A percentile compares a stretch with the other conserved stretches of the same genome.
phyloP scores from a whole-genome alignment of 148 eudicot species.

The Beta vulgaris region DNA sequence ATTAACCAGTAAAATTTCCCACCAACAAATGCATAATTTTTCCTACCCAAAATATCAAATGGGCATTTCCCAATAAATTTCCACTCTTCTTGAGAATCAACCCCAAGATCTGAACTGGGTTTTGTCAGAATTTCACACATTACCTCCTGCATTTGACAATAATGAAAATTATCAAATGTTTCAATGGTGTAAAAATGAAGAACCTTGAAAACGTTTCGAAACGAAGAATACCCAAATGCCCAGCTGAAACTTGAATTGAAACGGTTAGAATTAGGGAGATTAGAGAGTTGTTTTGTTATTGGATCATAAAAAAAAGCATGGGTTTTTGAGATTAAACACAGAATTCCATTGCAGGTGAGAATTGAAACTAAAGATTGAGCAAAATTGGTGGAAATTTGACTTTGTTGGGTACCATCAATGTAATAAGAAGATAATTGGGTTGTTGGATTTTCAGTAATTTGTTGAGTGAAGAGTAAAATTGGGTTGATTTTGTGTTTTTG shows the following conservation, averaged over 20 bases:
- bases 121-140: constrained; percentile 32
- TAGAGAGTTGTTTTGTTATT: constrained; percentile 16
- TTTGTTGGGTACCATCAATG: constrained; percentile 31
- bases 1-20: constrained; percentile 39
- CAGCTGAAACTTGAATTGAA: constrained; percentile 22
- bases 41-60: constrained; percentile 32
- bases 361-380: constrained; percentile 18
- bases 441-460: constrained; percentile 19
- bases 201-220: constrained; percentile 25
- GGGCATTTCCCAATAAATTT: constrained; percentile 35
- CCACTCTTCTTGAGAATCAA: constrained; percentile 21
- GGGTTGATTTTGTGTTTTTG: constrained; percentile 35
- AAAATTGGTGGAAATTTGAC: constrained; percentile 24
- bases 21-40: constrained; percentile 26
- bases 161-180: constrained; percentile 36
- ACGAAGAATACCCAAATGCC: constrained; percentile 33
- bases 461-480: constrained; percentile 30
- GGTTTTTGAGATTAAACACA: constrained; percentile 29
- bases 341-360: constrained; percentile 31
- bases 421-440: constrained; percentile 23
- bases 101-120: constrained; percentile 26
- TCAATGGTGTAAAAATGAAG: constrained; percentile 32
- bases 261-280: constrained; percentile 24
- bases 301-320: constrained; percentile 31
- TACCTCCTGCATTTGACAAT: constrained; percentile 27